phyloP scores from a whole-genome alignment of 2,329 filamentous ascomycete genomes.

The Pseudogymnoascus sp. region DNA sequence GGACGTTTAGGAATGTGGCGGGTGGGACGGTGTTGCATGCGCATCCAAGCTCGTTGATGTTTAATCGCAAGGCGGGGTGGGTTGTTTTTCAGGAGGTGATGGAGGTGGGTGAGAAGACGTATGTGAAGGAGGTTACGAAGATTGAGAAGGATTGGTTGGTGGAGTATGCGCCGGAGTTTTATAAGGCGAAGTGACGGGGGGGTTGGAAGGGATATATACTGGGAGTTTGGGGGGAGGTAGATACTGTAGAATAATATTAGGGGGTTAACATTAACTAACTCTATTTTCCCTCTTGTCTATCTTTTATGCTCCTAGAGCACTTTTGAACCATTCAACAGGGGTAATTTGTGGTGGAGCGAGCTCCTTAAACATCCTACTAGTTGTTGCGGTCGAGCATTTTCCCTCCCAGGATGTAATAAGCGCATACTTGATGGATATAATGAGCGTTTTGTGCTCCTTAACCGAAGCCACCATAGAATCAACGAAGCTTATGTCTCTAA shows the following conservation, averaged over 20 bases:
- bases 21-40: conserved; percentile 72
- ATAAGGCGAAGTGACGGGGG: conserved; percentile 30
- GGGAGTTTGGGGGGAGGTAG: not conserved
- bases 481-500: conserved; percentile 27
- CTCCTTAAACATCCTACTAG: too few species aligned
- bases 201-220: not conserved
- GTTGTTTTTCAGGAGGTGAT: conserved; percentile 91
- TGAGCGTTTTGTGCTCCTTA: too few species aligned
- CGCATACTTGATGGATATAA: too few species aligned
- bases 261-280: not conserved
- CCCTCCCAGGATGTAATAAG: too few species aligned
- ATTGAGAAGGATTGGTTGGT: conserved; percentile 88
- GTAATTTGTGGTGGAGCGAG: too few species aligned
- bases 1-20: conserved; percentile 78
- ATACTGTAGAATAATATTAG: not conserved
- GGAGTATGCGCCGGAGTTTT: conserved; percentile 81
- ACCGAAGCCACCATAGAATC: too few species aligned
- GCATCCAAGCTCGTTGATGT: conserved; percentile 89
- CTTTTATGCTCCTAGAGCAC: too few species aligned
- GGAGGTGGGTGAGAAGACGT: conserved; percentile 81
- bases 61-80: conserved; percentile 94
- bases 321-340: too few species aligned
- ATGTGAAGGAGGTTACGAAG: conserved; percentile 85
- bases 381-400: too few species aligned
- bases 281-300: too few species aligned